These are phyloP conservation scores for Diversispora eburnea DNA, from an alignment of 192 early-diverging fungal genomes.

Conservation along the genomic window DNA sequence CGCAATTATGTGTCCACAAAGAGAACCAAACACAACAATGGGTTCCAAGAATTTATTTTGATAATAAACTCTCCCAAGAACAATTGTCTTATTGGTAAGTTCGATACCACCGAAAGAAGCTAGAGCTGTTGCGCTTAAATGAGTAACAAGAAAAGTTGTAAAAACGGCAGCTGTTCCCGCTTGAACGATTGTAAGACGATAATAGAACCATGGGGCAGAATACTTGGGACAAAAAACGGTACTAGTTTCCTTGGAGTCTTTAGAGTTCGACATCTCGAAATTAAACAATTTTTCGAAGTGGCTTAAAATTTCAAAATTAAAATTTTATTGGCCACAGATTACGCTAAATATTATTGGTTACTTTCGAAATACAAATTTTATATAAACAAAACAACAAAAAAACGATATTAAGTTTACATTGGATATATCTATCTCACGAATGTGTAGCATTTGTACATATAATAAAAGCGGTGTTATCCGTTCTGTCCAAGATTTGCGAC, in stretches of 20 bases:
- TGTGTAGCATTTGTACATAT: no score
- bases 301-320: no score
- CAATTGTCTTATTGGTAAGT: constrained; percentile 38
- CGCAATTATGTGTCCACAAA: constrained; percentile 33
- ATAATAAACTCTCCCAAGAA: constrained; percentile 46
- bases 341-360: no score
- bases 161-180: constrained; percentile 34
- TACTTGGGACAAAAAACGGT: neutral
- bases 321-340: no score
- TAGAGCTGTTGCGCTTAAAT: constrained; percentile 34
- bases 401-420: no score
- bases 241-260: neutral
- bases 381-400: no score
- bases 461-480: no score
- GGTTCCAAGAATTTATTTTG: constrained; percentile 38
- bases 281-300: no score
- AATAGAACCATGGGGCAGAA: constrained; percentile 5
- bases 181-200: constrained; percentile 25
- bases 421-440: no score
- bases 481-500: no score
- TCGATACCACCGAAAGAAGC: constrained; percentile 38
- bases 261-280: no score
- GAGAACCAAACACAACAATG: constrained; percentile 39
- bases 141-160: constrained; percentile 34
- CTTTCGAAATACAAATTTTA: no score